A percentile compares a stretch with the other conserved stretches of the same genome.
Conservation (phyloP, 345 rosid genomes). For the Eutrema yunnanense region DNA sequence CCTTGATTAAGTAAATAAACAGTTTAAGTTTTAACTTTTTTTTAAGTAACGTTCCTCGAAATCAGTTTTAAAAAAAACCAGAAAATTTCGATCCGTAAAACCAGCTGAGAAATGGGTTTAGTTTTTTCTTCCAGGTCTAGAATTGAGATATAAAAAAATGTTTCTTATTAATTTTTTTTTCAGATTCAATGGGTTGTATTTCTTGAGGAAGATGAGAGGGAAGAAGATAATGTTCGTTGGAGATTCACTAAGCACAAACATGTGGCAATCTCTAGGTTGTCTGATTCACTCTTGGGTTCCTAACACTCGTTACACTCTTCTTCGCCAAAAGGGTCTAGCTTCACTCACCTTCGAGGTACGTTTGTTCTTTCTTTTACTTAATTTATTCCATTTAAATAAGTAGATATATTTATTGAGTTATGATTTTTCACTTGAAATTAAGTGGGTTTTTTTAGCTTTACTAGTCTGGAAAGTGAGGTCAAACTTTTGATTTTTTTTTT, state of each 20-base stretch:
- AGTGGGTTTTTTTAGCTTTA: not conserved
- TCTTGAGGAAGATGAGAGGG: conserved; percentile 78
- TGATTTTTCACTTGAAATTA: not conserved
- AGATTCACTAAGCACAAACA: conserved; percentile 81
- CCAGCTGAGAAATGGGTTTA: not conserved
- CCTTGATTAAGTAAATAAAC: not conserved
- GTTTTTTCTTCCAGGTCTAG: not conserved
- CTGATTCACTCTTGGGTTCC: conserved; percentile 69
- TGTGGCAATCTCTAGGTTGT: conserved; percentile 81
- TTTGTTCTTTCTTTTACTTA: conserved; percentile 8
- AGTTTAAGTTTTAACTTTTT: not conserved
- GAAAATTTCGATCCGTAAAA: not conserved
- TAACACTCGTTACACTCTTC: conserved; percentile 40
- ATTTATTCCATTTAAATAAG: not conserved
- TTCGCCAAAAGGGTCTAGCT: conserved; percentile 42
- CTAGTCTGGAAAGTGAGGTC: not conserved
- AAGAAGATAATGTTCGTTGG: conserved; percentile 98
- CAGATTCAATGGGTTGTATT: conserved; percentile 80
- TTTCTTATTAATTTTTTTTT: not conserved
- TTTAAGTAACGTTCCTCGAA: not conserved
- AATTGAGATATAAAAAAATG: not conserved
- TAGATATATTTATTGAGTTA: not conserved
- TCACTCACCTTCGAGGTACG: conserved; percentile 79
- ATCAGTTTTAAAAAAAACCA: not conserved
- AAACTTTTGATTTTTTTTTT: not conserved